A percentile compares a stretch with the other conserved stretches of the same genome.
phyloP scores from a whole-genome alignment of 495 filamentous ascomycete genomes.

The Penicillium atrosanguineum region DNA sequence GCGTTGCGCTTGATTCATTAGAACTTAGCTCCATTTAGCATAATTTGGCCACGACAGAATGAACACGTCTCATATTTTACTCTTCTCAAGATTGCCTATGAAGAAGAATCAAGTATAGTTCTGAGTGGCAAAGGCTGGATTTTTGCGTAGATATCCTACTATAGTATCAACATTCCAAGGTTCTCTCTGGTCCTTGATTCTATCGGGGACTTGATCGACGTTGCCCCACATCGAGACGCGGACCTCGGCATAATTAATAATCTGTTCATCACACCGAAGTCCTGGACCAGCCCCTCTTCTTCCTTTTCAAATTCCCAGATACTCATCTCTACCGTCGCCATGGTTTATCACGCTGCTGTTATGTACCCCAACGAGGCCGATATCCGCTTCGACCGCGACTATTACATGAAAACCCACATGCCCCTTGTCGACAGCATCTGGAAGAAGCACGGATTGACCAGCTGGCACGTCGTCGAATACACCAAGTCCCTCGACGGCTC shows the following conservation, averaged over 20 bases:
- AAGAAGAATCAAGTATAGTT: too few relatives aligned
- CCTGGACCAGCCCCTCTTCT: neutral
- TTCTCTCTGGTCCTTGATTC: too few relatives aligned
- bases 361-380: conserved; percentile 25
- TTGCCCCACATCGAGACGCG: too few relatives aligned
- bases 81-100: too few relatives aligned
- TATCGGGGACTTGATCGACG: too few relatives aligned
- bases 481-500: conserved; percentile 14
- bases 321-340: conserved; percentile 5
- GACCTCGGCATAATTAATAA: too few relatives aligned
- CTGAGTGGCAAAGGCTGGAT: too few relatives aligned
- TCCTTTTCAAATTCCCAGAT: neutral
- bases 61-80: neutral
- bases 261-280: too few relatives aligned
- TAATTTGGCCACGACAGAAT: neutral
- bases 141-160: too few relatives aligned
- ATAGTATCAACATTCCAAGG: too few relatives aligned
- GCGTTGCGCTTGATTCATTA: neutral
- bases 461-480: conserved; percentile 23
- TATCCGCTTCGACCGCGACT: conserved; percentile 23
- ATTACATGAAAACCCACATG: conserved; percentile 29
- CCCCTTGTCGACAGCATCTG: conserved; percentile 22
- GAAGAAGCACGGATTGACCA: conserved; percentile 18
- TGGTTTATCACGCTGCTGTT: conserved; percentile 19
- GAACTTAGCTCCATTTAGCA: neutral